Percentiles rank a stretch among this genome's conserved stretches.
Conservation (phyloP, 352 stramenopile species). For the Pythium brassicae region DNA sequence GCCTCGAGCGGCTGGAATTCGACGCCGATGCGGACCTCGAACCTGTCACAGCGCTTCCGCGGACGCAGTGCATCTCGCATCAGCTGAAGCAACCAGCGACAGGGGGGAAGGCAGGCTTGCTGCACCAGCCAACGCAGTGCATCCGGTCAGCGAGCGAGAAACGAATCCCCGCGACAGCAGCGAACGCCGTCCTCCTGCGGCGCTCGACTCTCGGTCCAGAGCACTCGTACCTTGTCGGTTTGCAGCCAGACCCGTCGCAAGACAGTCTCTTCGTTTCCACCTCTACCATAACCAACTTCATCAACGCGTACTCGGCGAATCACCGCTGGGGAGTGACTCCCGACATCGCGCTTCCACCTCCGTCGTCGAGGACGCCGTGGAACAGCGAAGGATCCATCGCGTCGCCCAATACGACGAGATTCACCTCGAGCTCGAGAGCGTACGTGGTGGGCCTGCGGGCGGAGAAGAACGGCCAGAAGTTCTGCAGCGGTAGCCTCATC, state of each 20-base stretch:
- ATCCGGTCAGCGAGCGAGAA: neutral
- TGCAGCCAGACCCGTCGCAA: conserved; percentile 1
- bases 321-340: conserved; percentile 2
- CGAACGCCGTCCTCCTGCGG: conserved; percentile 4
- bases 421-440: neutral
- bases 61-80: neutral
- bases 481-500: neutral
- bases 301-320: conserved; percentile 1
- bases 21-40: neutral
- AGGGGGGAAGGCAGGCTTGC: neutral
- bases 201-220: neutral
- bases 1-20: neutral
- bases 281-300: neutral
- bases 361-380: neutral
- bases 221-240: neutral
- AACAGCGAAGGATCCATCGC: neutral
- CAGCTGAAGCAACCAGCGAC: neutral
- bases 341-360: neutral
- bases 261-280: neutral
- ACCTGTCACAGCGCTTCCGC: neutral
- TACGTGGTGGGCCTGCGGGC: conserved; percentile 25
- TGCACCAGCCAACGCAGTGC: neutral
- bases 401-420: neutral
- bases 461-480: conserved; percentile 23
- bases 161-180: neutral